These are phyloP conservation scores for Tricholoma matsutake DNA, from an alignment of 768 basidiomycete genomes.

Conservation along the genomic window DNA sequence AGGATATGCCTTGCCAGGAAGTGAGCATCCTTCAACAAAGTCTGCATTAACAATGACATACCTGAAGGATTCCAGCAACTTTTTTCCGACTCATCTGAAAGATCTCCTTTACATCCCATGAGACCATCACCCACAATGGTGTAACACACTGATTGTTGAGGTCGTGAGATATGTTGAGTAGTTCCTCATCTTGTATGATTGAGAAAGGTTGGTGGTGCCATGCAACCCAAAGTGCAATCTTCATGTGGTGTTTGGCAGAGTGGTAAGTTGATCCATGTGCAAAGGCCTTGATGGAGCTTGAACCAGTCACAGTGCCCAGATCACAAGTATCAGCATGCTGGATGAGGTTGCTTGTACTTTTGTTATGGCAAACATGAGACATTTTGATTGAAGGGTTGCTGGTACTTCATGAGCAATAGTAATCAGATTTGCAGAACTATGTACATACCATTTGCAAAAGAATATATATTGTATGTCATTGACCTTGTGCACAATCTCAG, in stretches of 20 bases:
- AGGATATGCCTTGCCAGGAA: background rate
- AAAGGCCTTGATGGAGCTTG: slow-evolving; percentile 5
- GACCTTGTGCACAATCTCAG: too few relatives aligned
- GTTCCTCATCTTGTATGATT: slow-evolving; percentile 3
- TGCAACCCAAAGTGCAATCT: slow-evolving; percentile 7
- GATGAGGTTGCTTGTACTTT: slow-evolving; percentile 18
- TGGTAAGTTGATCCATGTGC: slow-evolving; percentile 17
- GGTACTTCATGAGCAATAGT: too few relatives aligned
- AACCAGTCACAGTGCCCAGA: slow-evolving; percentile 5
- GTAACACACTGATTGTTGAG: slow-evolving; percentile 5
- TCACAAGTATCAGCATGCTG: slow-evolving; percentile 15
- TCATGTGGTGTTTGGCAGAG: slow-evolving; percentile 16
- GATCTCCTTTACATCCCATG: slow-evolving; percentile 9
- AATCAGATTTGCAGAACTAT: too few relatives aligned
- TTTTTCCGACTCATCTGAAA: background rate
- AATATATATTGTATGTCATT: too few relatives aligned
- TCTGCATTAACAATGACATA: background rate
- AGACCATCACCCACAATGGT: background rate
- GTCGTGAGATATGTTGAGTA: slow-evolving; percentile 13
- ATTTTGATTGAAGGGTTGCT: too few relatives aligned
- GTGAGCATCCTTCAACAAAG: too few relatives aligned
- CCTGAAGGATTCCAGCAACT: background rate
- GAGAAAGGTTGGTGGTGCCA: slow-evolving; percentile 5
- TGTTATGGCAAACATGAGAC: too few relatives aligned
- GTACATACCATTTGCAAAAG: too few relatives aligned